Evolutionary conservation across 768 basidiomycete species (phyloP).

Genomic region (Lactifluus subvellereus): DNA sequence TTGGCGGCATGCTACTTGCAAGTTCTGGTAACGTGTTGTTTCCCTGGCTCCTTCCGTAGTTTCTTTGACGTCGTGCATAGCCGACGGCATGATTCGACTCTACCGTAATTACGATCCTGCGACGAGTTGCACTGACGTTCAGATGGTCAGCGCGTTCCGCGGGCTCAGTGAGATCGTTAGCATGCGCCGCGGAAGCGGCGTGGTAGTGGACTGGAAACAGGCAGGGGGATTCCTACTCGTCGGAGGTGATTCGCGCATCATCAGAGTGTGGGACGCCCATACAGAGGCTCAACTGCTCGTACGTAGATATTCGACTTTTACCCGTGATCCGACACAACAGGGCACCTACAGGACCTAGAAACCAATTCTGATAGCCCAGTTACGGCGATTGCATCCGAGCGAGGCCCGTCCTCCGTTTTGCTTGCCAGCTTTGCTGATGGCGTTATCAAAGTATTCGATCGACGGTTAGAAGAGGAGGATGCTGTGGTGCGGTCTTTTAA

Average conservation of each 20-base stretch:
- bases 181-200: constrained; percentile 69
- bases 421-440: constrained; percentile 93
- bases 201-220: constrained; percentile 94
- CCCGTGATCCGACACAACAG: neutral
- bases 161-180: constrained; percentile 75
- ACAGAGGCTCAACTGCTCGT: constrained; percentile 76
- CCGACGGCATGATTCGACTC: constrained; percentile 87
- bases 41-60: neutral
- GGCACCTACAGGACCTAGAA: constrained; percentile 61
- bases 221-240: constrained; percentile 77
- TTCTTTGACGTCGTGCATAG: constrained; percentile 36
- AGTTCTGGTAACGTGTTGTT: constrained; percentile 56
- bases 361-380: constrained; percentile 89
- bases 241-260: constrained; percentile 83
- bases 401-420: constrained; percentile 71
- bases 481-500: constrained; percentile 74
- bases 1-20: constrained; percentile 82
- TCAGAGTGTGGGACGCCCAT: constrained; percentile 93
- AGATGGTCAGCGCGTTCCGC: constrained; percentile 92
- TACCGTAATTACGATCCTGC: constrained; percentile 87
- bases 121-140: constrained; percentile 63
- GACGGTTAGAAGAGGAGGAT: constrained; percentile 76
- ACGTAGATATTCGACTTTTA: constrained; percentile 27
- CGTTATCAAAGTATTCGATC: constrained; percentile 83
- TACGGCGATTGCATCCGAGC: constrained; percentile 77